A percentile compares a stretch with the other conserved stretches of the same genome.
Conservation (phyloP, 164 flowering plant genomes). For the Sedum album region DNA sequence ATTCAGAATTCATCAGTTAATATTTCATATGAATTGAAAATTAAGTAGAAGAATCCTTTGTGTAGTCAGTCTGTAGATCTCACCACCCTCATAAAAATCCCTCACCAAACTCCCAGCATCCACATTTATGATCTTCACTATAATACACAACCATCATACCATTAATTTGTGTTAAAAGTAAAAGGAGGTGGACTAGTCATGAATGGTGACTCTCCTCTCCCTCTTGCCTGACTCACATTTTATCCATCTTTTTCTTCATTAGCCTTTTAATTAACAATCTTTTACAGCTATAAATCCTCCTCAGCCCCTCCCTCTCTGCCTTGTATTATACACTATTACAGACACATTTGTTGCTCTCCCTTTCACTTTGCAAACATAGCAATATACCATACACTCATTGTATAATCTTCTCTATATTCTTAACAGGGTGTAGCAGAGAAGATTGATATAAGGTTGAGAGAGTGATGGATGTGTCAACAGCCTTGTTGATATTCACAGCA, state of each 20-base stretch:
- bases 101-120: background rate
- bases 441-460: background rate
- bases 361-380: background rate
- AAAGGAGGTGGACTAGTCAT: constrained; percentile 4
- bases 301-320: background rate
- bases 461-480: constrained; percentile 39
- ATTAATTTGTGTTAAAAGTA: background rate
- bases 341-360: background rate
- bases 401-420: background rate
- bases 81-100: background rate
- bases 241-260: constrained; percentile 1
- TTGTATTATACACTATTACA: constrained; percentile 1
- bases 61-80: background rate
- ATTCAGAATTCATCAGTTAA: too few species aligned
- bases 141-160: background rate
- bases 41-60: background rate
- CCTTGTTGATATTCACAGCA: constrained; percentile 32
- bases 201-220: background rate
- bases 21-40: too few species aligned
- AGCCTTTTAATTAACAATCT: background rate
- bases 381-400: background rate
- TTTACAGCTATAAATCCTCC: background rate
- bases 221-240: background rate
- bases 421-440: background rate
- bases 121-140: constrained; percentile 1